A percentile compares a stretch with the other conserved stretches of the same genome.
phyloP scores from a whole-genome alignment of 768 basidiomycete genomes.

The Pholiota conissans region DNA sequence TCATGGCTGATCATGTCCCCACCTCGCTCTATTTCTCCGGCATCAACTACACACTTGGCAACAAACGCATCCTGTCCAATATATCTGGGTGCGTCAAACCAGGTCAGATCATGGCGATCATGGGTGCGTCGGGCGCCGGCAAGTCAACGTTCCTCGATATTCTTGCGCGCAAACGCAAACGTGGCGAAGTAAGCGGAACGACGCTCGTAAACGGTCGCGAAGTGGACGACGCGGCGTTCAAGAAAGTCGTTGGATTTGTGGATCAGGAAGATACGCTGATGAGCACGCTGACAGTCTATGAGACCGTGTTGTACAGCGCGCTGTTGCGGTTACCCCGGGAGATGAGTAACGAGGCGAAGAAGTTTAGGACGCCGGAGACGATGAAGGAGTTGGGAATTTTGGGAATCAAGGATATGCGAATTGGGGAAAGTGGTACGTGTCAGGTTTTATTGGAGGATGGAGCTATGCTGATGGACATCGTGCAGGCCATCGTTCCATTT shows the following conservation, averaged over 20 bases:
- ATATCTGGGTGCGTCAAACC: conserved; percentile 85
- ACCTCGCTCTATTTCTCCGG: conserved; percentile 89
- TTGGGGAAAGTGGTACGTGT: conserved; percentile 79
- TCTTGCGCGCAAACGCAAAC: conserved; percentile 86
- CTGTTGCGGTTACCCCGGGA: conserved; percentile 87
- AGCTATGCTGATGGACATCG: not conserved
- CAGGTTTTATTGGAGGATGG: not conserved
- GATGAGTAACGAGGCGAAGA: conserved; percentile 96
- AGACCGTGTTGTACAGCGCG: conserved; percentile 94
- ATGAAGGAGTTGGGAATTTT: conserved; percentile 95
- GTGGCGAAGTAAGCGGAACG: conserved; percentile 71
- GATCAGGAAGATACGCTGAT: conserved; percentile 99
- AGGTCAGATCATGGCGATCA: conserved; percentile 91
- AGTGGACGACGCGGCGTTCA: conserved; percentile 74
- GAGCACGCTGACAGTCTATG: conserved; percentile 96
- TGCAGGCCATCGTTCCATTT: conserved; percentile 85
- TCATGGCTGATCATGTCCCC: conserved; percentile 94
- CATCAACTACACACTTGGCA: conserved; percentile 75
- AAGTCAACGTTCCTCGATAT: conserved; percentile 98
- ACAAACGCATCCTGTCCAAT: conserved; percentile 69
- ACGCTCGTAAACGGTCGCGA: conserved; percentile 86
- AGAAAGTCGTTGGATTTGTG: conserved; percentile 89
- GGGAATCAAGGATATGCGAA: conserved; percentile 84
- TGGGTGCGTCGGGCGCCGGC: conserved; percentile 96
- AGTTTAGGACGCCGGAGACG: conserved; percentile 91